A percentile compares a stretch with the other conserved stretches of the same genome.
phyloP scores from a whole-genome alignment of 78 protist species.

The Speleostelium caveatum region DNA sequence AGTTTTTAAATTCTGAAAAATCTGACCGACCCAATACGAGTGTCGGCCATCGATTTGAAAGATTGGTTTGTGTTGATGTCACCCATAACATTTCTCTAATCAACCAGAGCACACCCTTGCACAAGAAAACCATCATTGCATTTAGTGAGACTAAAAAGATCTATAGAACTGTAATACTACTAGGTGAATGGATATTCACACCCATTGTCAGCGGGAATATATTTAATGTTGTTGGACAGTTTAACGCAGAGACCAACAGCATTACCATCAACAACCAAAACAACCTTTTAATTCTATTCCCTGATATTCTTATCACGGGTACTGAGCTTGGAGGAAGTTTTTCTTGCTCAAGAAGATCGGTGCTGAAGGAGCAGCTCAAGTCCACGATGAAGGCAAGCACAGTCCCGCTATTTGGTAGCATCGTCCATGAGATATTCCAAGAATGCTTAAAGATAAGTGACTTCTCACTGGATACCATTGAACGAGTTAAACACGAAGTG shows the following conservation, averaged over 20 bases:
- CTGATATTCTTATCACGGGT: constrained; percentile 65
- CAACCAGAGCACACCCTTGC: not conserved
- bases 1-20: not conserved
- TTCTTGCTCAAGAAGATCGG: constrained; percentile 44
- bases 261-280: not conserved
- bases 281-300: constrained; percentile 48
- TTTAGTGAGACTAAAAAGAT: constrained; percentile 20
- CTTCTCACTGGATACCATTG: constrained; percentile 3
- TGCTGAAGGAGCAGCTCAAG: constrained; percentile 39
- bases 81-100: constrained; percentile 9
- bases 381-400: not conserved
- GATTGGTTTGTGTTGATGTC: constrained; percentile 20
- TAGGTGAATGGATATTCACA: constrained; percentile 57
- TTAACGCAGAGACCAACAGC: not conserved
- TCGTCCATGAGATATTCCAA: constrained; percentile 71
- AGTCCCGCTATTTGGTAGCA: constrained; percentile 47
- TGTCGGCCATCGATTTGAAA: constrained; percentile 29
- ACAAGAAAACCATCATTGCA: constrained; percentile 1
- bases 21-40: not conserved
- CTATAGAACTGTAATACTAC: not conserved
- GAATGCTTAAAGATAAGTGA: constrained; percentile 11
- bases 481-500: constrained; percentile 11
- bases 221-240: constrained; percentile 51
- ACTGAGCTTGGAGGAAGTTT: constrained; percentile 69
- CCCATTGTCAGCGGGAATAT: constrained; percentile 27